These are phyloP conservation scores for Camelina laxa DNA, from an alignment of 345 rosid species.

Conservation along the genomic window DNA sequence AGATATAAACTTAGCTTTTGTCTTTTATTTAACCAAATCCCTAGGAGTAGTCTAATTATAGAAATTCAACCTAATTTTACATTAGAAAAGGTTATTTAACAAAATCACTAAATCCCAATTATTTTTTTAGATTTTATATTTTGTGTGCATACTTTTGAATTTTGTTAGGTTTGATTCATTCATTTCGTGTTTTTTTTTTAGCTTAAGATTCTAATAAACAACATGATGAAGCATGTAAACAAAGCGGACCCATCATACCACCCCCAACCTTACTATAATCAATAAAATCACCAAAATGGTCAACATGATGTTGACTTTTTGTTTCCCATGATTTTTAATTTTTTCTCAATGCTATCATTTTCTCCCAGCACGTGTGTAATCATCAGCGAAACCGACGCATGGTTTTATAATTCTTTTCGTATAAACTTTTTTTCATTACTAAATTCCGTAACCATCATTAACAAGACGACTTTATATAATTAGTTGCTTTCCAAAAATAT, in stretches of 20 bases:
- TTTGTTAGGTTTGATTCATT: background rate
- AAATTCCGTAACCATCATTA: background rate
- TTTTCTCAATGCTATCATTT: conserved; percentile 30
- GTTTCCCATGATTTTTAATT: background rate
- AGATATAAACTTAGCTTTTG: conserved; percentile 27
- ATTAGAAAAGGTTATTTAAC: no score
- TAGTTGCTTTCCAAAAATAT: background rate
- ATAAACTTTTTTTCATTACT: background rate
- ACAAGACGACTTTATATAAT: background rate
- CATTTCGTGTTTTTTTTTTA: background rate
- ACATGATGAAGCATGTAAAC: conserved; percentile 43
- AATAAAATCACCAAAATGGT: conserved; percentile 33
- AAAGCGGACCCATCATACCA: conserved; percentile 38
- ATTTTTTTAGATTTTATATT: background rate
- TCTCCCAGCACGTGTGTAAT: conserved; percentile 63
- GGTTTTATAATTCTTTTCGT: background rate
- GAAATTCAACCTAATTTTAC: background rate
- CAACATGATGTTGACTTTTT: conserved; percentile 37
- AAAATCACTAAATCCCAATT: background rate
- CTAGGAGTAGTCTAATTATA: conserved; percentile 26
- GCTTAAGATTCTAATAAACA: conserved; percentile 29
- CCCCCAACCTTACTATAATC: conserved; percentile 39
- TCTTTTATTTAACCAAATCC: conserved; percentile 25
- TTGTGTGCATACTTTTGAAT: conserved; percentile 1
- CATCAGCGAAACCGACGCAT: conserved; percentile 44